Evolutionary conservation across 2,329 filamentous ascomycete species (phyloP).

Genomic region (Talaromyces sp.): DNA sequence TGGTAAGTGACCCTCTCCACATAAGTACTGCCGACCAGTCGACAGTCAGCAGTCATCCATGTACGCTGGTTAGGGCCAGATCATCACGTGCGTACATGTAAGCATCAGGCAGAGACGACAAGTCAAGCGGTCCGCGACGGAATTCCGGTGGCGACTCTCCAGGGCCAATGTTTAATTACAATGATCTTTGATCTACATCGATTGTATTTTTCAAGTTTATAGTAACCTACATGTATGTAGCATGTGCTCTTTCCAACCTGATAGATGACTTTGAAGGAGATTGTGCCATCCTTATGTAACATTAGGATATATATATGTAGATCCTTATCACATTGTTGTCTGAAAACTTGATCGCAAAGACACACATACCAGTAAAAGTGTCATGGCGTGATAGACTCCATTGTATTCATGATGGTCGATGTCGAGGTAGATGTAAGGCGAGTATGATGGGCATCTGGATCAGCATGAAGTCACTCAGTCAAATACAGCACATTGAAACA

Average conservation of each 20-base stretch:
- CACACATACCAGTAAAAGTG: neutral
- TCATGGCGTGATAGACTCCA: neutral
- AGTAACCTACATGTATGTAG: neutral
- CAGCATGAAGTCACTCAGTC: neutral
- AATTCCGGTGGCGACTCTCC: slow-evolving; percentile 2
- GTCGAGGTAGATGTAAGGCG: neutral
- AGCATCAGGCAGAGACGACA: neutral
- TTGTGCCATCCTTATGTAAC: neutral
- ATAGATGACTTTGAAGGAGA: neutral
- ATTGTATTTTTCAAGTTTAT: neutral
- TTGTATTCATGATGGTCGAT: neutral
- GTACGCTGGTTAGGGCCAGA: neutral
- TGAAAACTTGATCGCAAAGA: neutral
- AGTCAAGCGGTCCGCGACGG: neutral
- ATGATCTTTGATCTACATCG: neutral
- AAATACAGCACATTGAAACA: neutral
- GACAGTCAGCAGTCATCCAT: neutral
- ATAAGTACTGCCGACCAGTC: neutral
- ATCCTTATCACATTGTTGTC: neutral
- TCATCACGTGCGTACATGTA: neutral
- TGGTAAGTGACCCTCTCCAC: neutral
- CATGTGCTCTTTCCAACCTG: neutral
- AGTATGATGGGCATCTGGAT: neutral
- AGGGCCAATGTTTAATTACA: neutral
- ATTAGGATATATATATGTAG: neutral